Conservation (phyloP, 2,329 filamentous ascomycete genomes). For the Fusarium sp. region DNA sequence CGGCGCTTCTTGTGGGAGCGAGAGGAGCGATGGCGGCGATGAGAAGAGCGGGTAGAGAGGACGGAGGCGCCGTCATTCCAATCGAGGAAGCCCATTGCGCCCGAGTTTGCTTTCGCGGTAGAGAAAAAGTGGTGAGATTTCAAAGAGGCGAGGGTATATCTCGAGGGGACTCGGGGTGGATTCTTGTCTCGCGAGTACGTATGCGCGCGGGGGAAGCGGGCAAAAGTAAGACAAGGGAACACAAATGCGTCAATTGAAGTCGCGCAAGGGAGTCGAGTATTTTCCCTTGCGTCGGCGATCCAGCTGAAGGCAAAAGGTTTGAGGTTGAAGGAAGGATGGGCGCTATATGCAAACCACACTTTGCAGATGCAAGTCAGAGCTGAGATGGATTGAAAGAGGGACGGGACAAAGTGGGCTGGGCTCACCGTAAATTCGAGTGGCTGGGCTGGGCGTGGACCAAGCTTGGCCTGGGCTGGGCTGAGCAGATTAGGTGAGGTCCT, state of each 20-base stretch:
- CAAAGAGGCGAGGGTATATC: neutral
- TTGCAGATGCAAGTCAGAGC: slow-evolving; percentile 39
- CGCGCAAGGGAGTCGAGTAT: neutral
- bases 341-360: slow-evolving; percentile 25
- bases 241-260: neutral
- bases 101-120: neutral
- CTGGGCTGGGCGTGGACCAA: slow-evolving; percentile 29
- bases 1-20: slow-evolving; percentile 51
- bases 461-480: slow-evolving; percentile 45
- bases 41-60: slow-evolving; percentile 45
- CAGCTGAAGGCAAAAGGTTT: neutral
- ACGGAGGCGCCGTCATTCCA: slow-evolving; percentile 49
- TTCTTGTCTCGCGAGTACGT: neutral
- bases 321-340: slow-evolving; percentile 2
- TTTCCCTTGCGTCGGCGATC: neutral
- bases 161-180: neutral
- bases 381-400: neutral
- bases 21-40: slow-evolving; percentile 45
- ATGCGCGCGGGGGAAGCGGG: neutral
- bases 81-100: slow-evolving; percentile 51
- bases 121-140: neutral
- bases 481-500: neutral
- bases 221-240: neutral
- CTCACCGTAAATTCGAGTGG: slow-evolving; percentile 49
- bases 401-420: neutral